phyloP scores from a whole-genome alignment of 352 stramenopile species.

The Phytophthora sojae region DNA sequence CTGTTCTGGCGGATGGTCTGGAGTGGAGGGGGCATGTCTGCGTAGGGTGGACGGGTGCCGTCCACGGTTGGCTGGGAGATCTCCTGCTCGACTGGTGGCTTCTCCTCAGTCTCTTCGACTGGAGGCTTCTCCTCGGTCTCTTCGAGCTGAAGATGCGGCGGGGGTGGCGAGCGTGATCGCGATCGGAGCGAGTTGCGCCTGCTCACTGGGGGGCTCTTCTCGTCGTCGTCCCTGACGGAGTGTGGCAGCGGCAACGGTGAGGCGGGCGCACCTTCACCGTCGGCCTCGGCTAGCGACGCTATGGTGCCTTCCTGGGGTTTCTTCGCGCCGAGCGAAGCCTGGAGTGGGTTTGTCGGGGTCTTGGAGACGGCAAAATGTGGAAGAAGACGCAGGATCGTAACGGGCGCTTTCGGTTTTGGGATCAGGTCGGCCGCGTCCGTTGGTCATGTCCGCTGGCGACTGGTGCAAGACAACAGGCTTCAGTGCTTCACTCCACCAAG shows the following conservation, averaged over 20 bases:
- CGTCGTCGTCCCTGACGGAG: constrained; percentile 23
- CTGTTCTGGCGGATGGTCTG: constrained; percentile 10
- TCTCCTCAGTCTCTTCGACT: too few species aligned
- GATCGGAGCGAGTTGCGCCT: constrained; percentile 21
- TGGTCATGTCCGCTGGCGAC: background rate
- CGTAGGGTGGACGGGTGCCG: background rate
- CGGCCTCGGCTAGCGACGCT: constrained; percentile 19
- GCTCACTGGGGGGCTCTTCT: background rate
- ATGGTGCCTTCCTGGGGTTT: constrained; percentile 21
- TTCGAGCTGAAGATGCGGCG: constrained; percentile 22
- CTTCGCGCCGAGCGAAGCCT: constrained; percentile 16
- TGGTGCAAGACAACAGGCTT: background rate
- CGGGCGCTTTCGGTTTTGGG: constrained; percentile 14
- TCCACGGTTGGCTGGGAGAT: constrained; percentile 1
- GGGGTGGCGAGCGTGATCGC: background rate
- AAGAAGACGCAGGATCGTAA: constrained; percentile 12
- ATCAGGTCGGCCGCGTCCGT: constrained; percentile 5
- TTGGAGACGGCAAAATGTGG: constrained; percentile 17
- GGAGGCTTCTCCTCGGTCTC: constrained; percentile 3
- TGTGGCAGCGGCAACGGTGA: constrained; percentile 13
- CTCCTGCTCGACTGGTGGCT: background rate
- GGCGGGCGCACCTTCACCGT: constrained; percentile 23
- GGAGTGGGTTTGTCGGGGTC: background rate
- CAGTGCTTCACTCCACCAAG: constrained; percentile 2
- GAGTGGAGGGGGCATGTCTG: constrained; percentile 11